phyloP scores from a whole-genome alignment of 768 basidiomycete genomes.

The Pisolithus tinctorius region DNA sequence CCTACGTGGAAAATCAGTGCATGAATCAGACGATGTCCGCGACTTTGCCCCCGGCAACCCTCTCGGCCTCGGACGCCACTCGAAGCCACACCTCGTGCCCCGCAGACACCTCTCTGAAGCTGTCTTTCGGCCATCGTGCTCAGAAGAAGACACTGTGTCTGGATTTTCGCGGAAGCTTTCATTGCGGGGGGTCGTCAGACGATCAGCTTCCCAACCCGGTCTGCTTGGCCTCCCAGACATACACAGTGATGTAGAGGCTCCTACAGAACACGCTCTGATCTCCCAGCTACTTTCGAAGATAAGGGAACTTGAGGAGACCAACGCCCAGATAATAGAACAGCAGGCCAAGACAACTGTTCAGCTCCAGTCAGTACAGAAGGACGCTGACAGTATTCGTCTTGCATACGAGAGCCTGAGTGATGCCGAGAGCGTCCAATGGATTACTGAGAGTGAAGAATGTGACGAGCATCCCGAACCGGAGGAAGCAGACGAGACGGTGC shows the following conservation, averaged over 20 bases:
- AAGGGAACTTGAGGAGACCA: constrained; percentile 69
- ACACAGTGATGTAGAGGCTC: constrained; percentile 3
- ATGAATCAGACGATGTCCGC: constrained; percentile 31
- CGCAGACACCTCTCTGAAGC: constrained; percentile 27
- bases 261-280: constrained; percentile 49
- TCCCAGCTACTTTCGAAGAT: constrained; percentile 69
- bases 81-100: constrained; percentile 14
- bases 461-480: constrained; percentile 21
- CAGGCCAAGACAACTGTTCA: constrained; percentile 57
- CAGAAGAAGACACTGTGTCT: constrained; percentile 7
- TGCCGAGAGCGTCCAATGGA: constrained; percentile 35
- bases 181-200: constrained; percentile 15
- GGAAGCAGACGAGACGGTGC: constrained; percentile 25
- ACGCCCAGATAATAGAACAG: constrained; percentile 56
- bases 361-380: constrained; percentile 62
- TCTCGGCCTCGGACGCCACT: constrained; percentile 15
- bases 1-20: constrained; percentile 37
- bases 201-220: constrained; percentile 21
- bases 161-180: constrained; percentile 14
- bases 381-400: constrained; percentile 62
- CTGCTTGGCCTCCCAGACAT: constrained; percentile 9
- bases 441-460: constrained; percentile 37
- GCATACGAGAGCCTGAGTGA: constrained; percentile 65
- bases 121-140: constrained; percentile 4
- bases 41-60: constrained; percentile 59